Base-by-base conservation (phyloP, 257 asterid species). In the Capsicum pubescens region DNA sequence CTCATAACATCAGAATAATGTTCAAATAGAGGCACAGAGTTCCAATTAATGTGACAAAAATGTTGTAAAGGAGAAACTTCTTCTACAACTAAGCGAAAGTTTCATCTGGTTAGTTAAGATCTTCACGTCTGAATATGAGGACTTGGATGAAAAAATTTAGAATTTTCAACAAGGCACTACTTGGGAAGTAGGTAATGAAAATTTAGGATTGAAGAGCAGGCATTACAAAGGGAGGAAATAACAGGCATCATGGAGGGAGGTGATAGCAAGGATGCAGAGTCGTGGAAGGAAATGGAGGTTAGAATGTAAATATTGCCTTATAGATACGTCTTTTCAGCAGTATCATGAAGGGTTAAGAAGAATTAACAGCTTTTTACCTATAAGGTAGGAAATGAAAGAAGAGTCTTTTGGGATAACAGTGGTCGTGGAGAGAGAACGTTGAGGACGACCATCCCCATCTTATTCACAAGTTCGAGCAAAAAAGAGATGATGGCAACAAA, bases 401-500 rank as follows among this genome's bases (percentile, higher is more conserved):
- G 80, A 48, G 19, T 74, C 80, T 19, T 21, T 26, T 72, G 80
- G 44, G 59, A 72, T 72, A 72, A 72, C 0, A 11, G 42, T 48
- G 12, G 80, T 46, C 48, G 9, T 7, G 12, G 59, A 48, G 42
- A 71, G 39, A 46, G 79, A 36, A 11, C 7, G 36, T 71, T 46
- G 16, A 10, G 35, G 79, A 71, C 16, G 36, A n/a, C 79, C 57
- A 42, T 46, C 39, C 6, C 57, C 6, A 71, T 10, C 39, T 71
- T 50, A 71, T 71, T n/a, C 6, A 46, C 39, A 71, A 71, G 10
- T n/a, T 46, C 16, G 56, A 46, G n/a, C 80, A n/a, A 71, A 6
- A n/a, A 46, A 71, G 80, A 72, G 42, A 19, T 72, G 44, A 48
- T 48, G 59, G 19, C 80, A 72, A 72, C 17, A 72, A 17, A 72